Conservation (phyloP, 805 yeast species). For the Pichia exigua region DNA sequence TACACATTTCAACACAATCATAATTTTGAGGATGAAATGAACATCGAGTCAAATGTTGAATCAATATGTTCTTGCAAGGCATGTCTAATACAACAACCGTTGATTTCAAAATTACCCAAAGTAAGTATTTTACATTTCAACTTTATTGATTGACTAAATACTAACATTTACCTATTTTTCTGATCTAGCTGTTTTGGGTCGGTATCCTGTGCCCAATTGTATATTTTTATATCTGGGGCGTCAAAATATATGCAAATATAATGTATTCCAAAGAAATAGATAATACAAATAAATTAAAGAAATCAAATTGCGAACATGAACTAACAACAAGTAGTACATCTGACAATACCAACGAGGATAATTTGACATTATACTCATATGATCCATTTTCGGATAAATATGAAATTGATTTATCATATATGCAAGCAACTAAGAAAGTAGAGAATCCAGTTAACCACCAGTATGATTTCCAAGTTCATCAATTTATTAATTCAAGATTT, state of each 20-base stretch:
- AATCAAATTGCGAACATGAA: neutral
- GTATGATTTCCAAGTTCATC: slow-evolving; percentile 13
- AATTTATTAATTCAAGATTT: slow-evolving; percentile 6
- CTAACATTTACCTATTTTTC: neutral
- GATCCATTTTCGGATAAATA: neutral
- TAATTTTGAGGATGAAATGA: neutral
- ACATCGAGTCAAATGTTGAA: neutral
- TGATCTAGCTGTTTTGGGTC: slow-evolving; percentile 7
- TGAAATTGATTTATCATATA: neutral
- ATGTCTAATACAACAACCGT: slow-evolving; percentile 2
- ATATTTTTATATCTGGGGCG: slow-evolving; percentile 5
- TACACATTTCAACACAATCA: neutral
- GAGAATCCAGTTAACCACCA: neutral
- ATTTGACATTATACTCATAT: neutral
- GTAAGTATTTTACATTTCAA: slow-evolving; percentile 1
- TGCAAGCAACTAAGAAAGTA: neutral
- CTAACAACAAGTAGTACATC: neutral
- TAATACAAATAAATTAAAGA: neutral
- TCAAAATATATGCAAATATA: neutral
- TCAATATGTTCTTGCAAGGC: slow-evolving; percentile 7
- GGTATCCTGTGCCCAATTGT: slow-evolving; percentile 8
- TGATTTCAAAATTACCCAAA: slow-evolving; percentile 1
- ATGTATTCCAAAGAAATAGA: neutral
- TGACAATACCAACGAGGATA: neutral
- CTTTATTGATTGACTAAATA: neutral